Evolutionary conservation across 805 yeast genomes (phyloP).

Genomic region (Metschnikowia cerradonensis): DNA sequence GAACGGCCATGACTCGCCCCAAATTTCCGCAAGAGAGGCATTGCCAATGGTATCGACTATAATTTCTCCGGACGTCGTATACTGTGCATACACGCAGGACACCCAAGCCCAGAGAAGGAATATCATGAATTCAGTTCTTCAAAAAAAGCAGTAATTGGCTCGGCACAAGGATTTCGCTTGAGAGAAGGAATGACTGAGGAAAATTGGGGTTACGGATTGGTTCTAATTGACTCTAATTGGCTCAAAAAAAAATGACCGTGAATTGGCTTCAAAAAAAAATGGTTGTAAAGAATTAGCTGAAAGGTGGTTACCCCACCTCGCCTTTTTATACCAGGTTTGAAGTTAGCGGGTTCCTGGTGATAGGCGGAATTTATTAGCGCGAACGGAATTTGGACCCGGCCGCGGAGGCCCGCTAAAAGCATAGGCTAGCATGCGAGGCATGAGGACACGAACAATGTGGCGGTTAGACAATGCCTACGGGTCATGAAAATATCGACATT

Average conservation of each 20-base stretch:
- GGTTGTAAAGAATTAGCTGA: too few relatives aligned
- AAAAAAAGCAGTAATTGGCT: not conserved
- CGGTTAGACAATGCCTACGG: too few relatives aligned
- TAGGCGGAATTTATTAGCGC: not conserved
- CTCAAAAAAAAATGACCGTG: too few relatives aligned
- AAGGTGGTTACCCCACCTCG: not conserved
- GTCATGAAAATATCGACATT: too few relatives aligned
- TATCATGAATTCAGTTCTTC: not conserved
- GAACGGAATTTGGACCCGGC: not conserved
- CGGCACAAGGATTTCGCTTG: too few relatives aligned
- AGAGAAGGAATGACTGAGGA: too few relatives aligned
- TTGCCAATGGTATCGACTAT: constrained; percentile 3
- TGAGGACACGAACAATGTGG: not conserved
- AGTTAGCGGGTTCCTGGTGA: not conserved
- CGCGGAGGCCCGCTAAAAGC: not conserved
- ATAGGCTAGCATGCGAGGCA: not conserved
- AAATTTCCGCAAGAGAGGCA: constrained; percentile 45
- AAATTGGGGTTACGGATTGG: too few relatives aligned
- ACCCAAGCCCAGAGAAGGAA: not conserved
- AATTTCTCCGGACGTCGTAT: constrained; percentile 4
- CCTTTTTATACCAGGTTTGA: not conserved
- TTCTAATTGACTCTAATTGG: too few relatives aligned
- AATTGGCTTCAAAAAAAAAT: too few relatives aligned
- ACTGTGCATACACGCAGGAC: constrained; percentile 5
- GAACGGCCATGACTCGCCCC: constrained; percentile 77